Conservation (phyloP, 2,329 filamentous ascomycete genomes). For the Dactylellina parvicollis region DNA sequence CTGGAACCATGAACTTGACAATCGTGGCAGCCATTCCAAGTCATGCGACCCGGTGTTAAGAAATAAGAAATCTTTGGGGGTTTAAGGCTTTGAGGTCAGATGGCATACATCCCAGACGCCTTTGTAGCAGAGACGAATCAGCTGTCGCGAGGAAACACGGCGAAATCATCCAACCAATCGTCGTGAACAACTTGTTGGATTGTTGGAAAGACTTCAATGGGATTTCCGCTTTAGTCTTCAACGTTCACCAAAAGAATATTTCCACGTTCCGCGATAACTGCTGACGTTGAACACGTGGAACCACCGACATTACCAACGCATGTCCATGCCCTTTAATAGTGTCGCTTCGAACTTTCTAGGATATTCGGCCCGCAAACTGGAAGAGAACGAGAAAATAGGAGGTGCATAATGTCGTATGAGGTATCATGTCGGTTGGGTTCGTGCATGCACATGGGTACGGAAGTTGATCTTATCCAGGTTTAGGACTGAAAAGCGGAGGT, state of each 20-base stretch:
- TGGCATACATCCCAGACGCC: no score
- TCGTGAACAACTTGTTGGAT: conserved; percentile 17
- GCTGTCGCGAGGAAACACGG: not conserved
- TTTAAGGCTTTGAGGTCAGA: no score
- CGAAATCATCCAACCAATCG: not conserved
- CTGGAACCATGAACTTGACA: no score
- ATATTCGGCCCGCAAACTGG: conserved; percentile 3
- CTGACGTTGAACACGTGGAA: conserved; percentile 50
- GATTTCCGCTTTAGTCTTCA: conserved; percentile 20
- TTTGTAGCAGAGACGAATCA: no score
- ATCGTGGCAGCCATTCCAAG: no score
- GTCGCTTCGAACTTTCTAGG: conserved; percentile 8
- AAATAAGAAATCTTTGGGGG: no score
- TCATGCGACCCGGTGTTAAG: no score
- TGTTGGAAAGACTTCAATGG: conserved; percentile 25
- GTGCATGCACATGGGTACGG: conserved; percentile 16
- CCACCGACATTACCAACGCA: conserved; percentile 1
- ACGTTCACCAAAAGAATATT: not conserved
- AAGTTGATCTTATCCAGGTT: conserved; percentile 20
- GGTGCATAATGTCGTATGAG: conserved; percentile 38
- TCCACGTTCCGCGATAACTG: conserved; percentile 12
- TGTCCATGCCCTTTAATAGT: not conserved
- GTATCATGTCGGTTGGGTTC: conserved; percentile 34
- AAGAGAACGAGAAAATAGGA: conserved; percentile 10
- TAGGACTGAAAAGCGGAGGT: not conserved